A percentile compares a stretch with the other conserved stretches of the same genome.
Evolutionary conservation across 140 eudicot genomes (phyloP).

Genomic region (Cichorium intybus): DNA sequence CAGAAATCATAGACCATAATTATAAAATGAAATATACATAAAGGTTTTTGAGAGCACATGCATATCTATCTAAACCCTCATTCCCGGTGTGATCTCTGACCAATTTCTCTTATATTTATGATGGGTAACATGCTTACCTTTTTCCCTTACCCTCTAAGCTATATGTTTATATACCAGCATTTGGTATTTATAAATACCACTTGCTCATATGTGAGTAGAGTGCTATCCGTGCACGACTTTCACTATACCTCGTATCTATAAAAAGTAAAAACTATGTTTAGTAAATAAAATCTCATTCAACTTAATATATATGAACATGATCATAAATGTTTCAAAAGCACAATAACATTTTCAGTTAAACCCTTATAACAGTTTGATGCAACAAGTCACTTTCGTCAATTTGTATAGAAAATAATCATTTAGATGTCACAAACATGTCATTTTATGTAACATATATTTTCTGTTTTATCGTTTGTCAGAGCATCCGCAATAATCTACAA

Average conservation of each 20-base stretch:
- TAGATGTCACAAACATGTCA: not conserved
- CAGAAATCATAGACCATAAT: not conserved
- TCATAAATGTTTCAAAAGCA: no score
- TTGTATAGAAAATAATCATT: not conserved
- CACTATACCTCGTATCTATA: not conserved
- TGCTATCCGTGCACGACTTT: not conserved
- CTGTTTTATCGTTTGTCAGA: not conserved
- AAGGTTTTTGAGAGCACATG: constrained; percentile 22
- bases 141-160: not conserved
- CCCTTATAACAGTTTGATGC: no score
- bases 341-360: no score
- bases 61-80: constrained; percentile 30
- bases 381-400: not conserved
- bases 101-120: constrained; percentile 8
- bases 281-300: no score
- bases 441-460: not conserved
- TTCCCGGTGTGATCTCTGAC: constrained; percentile 31
- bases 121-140: constrained; percentile 18
- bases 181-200: constrained; percentile 6
- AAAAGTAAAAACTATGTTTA: no score
- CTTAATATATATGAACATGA: no score
- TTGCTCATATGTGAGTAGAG: not conserved
- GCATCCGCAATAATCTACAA: no score
- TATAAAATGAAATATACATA: not conserved
- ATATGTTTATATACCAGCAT: constrained; percentile 12